A percentile compares a stretch with the other conserved stretches of the same genome.
Conservation (phyloP, 768 basidiomycete species). For the Mrakia blollopis region DNA sequence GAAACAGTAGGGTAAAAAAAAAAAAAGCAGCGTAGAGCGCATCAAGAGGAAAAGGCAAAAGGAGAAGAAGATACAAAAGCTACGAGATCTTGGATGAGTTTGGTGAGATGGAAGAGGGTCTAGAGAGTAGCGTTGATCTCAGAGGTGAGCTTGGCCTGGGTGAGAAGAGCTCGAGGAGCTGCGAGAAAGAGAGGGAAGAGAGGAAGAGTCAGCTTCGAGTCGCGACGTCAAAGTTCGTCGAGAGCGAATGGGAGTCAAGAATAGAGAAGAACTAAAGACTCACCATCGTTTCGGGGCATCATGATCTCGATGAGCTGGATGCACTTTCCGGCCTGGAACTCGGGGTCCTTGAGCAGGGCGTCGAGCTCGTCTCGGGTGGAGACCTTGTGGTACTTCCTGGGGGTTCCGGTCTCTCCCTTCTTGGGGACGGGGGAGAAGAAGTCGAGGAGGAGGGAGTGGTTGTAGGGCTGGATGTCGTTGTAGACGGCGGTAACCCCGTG, state of each 20-base stretch:
- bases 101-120: no score
- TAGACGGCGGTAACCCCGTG: constrained; percentile 53
- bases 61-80: no score
- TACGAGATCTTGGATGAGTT: no score
- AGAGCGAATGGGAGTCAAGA: no score
- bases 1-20: no score
- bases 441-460: constrained; percentile 47
- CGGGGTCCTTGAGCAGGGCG: constrained; percentile 57
- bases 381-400: constrained; percentile 54
- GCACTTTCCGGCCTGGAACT: constrained; percentile 60
- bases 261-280: neutral
- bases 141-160: neutral
- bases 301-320: constrained; percentile 48
- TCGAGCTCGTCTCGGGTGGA: constrained; percentile 63
- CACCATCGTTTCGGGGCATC: constrained; percentile 43
- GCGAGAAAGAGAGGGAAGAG: neutral
- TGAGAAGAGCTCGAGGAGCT: neutral
- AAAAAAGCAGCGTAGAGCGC: no score
- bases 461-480: constrained; percentile 78
- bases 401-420: neutral
- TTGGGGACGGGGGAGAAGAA: constrained; percentile 49
- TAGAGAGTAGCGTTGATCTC: no score
- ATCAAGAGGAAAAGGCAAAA: no score
- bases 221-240: no score
- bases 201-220: no score